A percentile compares a stretch with the other conserved stretches of the same genome.
These are phyloP conservation scores for Chaetomium globosum DNA, from an alignment of 2,329 filamentous ascomycete species.

Conservation along the genomic window DNA sequence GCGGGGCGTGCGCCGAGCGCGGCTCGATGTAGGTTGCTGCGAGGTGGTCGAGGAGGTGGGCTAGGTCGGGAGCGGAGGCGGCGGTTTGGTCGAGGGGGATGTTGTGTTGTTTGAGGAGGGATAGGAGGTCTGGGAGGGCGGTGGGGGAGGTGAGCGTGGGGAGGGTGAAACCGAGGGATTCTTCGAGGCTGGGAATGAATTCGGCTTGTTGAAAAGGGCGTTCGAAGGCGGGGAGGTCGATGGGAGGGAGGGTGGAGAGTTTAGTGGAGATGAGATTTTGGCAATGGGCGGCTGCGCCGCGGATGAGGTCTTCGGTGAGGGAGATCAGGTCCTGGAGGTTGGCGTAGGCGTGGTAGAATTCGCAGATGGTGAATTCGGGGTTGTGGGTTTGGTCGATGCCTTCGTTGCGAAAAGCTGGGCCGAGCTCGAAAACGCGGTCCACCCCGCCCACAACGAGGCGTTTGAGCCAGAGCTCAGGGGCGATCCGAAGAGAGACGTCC, in stretches of 20 bases:
- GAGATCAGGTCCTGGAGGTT: conserved; percentile 73
- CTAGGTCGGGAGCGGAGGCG: conserved; percentile 58
- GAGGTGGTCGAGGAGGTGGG: conserved; percentile 77
- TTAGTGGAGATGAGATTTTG: conserved; percentile 49
- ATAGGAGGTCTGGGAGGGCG: conserved; percentile 55
- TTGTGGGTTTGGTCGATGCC: conserved; percentile 90
- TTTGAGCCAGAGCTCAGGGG: conserved; percentile 94
- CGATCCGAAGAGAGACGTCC: conserved; percentile 78
- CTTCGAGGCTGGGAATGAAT: conserved; percentile 79
- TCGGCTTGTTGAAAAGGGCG: conserved; percentile 68
- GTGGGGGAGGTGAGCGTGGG: conserved; percentile 61
- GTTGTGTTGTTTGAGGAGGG: conserved; percentile 43
- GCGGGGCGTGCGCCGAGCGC: conserved; percentile 65
- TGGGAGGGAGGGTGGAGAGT: conserved; percentile 51
- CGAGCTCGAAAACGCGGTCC: conserved; percentile 89
- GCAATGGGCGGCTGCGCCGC: conserved; percentile 58
- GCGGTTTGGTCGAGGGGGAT: conserved; percentile 61
- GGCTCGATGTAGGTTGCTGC: conserved; percentile 78
- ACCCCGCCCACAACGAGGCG: conserved; percentile 86
- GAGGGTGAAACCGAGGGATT: conserved; percentile 64
- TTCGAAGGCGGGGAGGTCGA: conserved; percentile 53
- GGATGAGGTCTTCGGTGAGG: conserved; percentile 73
- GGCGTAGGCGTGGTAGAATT: conserved; percentile 89
- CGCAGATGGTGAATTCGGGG: conserved; percentile 95
- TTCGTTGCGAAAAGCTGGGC: conserved; percentile 90